phyloP scores from a whole-genome alignment of 305 asterid species.

The Fraxinus latifolia region DNA sequence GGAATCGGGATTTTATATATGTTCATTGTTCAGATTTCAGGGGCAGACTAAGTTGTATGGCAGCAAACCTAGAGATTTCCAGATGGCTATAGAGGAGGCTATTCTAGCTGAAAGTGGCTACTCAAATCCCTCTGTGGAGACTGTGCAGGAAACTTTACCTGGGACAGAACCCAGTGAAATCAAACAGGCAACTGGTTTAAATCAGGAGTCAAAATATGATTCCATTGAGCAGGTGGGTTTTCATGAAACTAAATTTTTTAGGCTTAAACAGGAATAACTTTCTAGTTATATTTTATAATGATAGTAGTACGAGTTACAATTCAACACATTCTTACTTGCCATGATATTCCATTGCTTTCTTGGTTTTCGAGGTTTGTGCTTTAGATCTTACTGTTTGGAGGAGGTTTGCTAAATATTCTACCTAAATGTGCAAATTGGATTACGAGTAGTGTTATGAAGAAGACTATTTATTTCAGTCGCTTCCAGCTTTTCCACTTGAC shows the following conservation, averaged over 20 bases:
- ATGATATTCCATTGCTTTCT: background rate
- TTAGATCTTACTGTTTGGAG: background rate
- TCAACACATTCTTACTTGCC: background rate
- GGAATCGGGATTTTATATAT: constrained; percentile 15
- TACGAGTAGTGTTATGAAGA: background rate
- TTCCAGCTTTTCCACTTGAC: constrained; percentile 2
- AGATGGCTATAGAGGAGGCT: constrained; percentile 81
- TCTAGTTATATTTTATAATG: constrained; percentile 19
- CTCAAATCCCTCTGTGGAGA: constrained; percentile 31
- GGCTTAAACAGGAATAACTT: background rate
- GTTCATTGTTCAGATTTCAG: constrained; percentile 60
- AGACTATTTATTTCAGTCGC: constrained; percentile 4
- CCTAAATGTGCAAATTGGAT: constrained; percentile 1
- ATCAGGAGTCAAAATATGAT: constrained; percentile 55
- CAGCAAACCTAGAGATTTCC: constrained; percentile 77
- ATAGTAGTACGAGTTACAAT: background rate
- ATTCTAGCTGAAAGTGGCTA: constrained; percentile 57
- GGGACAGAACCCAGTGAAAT: constrained; percentile 34
- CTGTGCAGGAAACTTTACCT: constrained; percentile 39
- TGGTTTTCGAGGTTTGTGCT: background rate
- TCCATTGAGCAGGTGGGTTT: constrained; percentile 61
- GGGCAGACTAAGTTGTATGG: constrained; percentile 91
- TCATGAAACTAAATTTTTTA: constrained; percentile 7
- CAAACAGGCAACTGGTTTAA: constrained; percentile 75
- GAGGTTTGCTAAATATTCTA: background rate